phyloP scores from a whole-genome alignment of 805 yeast genomes.

The Candida quercuum region DNA sequence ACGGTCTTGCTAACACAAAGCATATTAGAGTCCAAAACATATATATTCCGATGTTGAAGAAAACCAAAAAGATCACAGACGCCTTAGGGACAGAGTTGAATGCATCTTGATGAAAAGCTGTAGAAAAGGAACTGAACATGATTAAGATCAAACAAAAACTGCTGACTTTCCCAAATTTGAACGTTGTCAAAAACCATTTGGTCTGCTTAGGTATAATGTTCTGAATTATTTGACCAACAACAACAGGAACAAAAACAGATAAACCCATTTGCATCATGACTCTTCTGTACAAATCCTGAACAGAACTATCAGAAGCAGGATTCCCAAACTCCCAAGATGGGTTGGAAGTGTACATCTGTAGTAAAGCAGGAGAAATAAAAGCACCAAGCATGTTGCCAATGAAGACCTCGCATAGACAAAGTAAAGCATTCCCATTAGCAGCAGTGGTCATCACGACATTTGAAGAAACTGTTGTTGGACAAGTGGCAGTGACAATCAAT shows the following conservation, averaged over 20 bases:
- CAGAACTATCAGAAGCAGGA: conserved; percentile 56
- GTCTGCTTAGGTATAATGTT: conserved; percentile 62
- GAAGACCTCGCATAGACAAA: conserved; percentile 80
- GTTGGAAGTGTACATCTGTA: conserved; percentile 57
- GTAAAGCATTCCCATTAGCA: conserved; percentile 77
- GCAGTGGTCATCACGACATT: conserved; percentile 88
- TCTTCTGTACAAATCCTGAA: conserved; percentile 54
- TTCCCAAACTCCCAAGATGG: conserved; percentile 73
- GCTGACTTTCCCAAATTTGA: conserved; percentile 66
- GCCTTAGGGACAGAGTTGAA: conserved; percentile 64
- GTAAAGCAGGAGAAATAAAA: conserved; percentile 79
- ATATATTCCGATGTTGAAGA: conserved; percentile 78
- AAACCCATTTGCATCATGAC: conserved; percentile 88
- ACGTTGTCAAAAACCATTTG: conserved; percentile 52
- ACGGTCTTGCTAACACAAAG: conserved; percentile 55
- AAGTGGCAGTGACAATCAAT: conserved; percentile 72
- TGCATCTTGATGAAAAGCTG: conserved; percentile 81
- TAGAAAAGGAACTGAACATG: conserved; percentile 76
- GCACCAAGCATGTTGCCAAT: conserved; percentile 84
- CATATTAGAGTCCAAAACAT: conserved; percentile 68
- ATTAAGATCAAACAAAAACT: conserved; percentile 73
- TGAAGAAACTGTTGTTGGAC: conserved; percentile 90
- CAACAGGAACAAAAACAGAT: conserved; percentile 76
- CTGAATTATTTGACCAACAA: conserved; percentile 84
- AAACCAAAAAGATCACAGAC: conserved; percentile 70